A percentile compares a stretch with the other conserved stretches of the same genome.
These are phyloP conservation scores for Haematococcus lacustris DNA, from an alignment of 139 green algal genomes.

Conservation along the genomic window DNA sequence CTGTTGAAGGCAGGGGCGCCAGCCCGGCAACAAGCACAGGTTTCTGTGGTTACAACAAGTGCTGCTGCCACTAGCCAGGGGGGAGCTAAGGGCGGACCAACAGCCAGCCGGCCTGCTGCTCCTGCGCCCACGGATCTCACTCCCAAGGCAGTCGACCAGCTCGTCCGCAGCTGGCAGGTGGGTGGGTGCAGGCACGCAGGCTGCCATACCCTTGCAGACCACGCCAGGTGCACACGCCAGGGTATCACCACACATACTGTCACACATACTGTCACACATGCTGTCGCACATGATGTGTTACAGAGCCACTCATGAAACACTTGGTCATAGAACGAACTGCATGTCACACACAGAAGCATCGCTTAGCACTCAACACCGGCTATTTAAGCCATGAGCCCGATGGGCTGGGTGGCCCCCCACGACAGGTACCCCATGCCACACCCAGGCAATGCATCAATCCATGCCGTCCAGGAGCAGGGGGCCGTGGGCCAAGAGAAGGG, in stretches of 20 bases:
- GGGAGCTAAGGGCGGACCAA: not conserved
- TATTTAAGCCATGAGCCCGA: not conserved
- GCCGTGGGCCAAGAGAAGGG: not conserved
- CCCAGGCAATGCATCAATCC: not conserved
- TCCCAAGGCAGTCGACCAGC: slow-evolving; percentile 8
- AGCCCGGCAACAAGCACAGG: not conserved
- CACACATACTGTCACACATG: not conserved
- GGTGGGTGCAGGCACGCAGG: not conserved
- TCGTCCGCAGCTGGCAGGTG: slow-evolving; percentile 33
- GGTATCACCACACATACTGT: not conserved
- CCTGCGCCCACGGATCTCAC: not conserved
- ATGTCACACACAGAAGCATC: no score
- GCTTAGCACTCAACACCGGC: no score
- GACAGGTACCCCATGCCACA: not conserved
- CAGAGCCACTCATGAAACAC: no score
- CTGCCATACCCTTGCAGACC: not conserved
- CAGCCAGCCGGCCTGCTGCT: not conserved
- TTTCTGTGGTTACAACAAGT: no score
- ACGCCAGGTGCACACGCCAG: not conserved
- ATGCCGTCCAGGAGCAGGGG: not conserved
- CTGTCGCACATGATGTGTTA: no score
- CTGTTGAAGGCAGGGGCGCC: not conserved
- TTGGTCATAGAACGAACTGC: no score
- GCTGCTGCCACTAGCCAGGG: no score
- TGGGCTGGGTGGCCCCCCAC: no score